Base-by-base conservation (phyloP, 164 flowering plant species). In the Buxus sempervirens region DNA sequence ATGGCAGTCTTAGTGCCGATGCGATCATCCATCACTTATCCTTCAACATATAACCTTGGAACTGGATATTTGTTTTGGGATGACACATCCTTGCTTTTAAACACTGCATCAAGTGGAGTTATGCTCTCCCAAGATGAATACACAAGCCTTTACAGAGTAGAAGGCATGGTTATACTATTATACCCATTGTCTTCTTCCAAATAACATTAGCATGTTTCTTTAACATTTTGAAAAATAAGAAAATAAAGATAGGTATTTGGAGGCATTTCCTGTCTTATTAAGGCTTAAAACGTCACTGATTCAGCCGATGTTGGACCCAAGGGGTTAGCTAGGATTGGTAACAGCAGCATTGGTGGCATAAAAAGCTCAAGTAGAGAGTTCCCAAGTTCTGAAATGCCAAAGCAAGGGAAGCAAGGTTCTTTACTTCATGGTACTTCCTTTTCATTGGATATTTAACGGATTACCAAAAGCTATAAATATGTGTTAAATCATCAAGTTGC, bases 291-390 rank as follows among this genome's bases (percentile, higher is more conserved):
- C 63, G 0, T 82, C 67, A 72, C 81, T 86, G 83, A 79, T 81
- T 79, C 88, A 85, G 89, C 77, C 82, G 90, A 86, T 77, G 70
- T 76, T 85, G 87, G 74, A 78, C 70, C 85, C 67, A 76, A 77
- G 70, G 90, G 80, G 60, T 45, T 69, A 16, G 48, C 75, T 54
- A 72, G 70, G 63, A 74, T 74, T 38, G 70, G 74, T 74, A 70
- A 70, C 65, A 75, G 69, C 79, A 48, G 65, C 75, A 65, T 65
- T 64, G 70, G 71, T 75, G 81, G 76, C 62, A 69, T 73, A 48
- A 84, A 76, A 70, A 85, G 82, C 82, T 77, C 84, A 54, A 73
- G 69, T 45, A 72, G 77, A 75, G 65, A 72, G 54, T 16, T 63
- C 2, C 70, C 80, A 23, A 69, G 66, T 69, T 62, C 80, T 54